phyloP scores from a whole-genome alignment of 371 early-diverging fungal genomes.

The Chytridium lagenaria region DNA sequence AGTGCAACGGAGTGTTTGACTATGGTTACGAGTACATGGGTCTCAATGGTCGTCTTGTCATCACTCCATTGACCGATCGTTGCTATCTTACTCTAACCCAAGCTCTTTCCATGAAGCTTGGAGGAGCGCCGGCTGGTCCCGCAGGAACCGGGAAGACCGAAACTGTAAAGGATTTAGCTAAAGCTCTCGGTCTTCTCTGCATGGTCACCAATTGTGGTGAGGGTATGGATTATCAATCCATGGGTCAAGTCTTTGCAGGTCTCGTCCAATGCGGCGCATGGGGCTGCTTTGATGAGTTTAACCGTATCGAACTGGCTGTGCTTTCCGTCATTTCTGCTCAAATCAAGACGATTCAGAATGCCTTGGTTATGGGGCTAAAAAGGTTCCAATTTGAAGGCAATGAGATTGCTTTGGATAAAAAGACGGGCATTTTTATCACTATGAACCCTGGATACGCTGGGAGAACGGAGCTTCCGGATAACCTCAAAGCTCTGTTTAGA shows the following conservation, averaged over 20 bases:
- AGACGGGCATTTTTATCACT: conserved; percentile 69
- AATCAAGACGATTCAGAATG: conserved; percentile 67
- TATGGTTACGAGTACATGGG: conserved; percentile 71
- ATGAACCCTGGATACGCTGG: conserved; percentile 69
- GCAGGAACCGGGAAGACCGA: conserved; percentile 68
- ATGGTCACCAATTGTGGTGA: conserved; percentile 74
- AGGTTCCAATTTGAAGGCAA: conserved; percentile 66
- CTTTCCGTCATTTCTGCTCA: conserved; percentile 68
- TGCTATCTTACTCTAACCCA: conserved; percentile 65
- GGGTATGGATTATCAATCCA: conserved; percentile 64
- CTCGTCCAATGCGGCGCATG: conserved; percentile 64
- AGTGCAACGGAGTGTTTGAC: conserved; percentile 66
- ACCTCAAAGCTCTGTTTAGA: conserved; percentile 65
- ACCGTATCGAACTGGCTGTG: conserved; percentile 63
- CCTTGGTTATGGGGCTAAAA: conserved; percentile 57
- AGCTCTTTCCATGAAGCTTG: conserved; percentile 63
- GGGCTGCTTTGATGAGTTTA: conserved; percentile 77
- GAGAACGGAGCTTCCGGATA: conserved; percentile 66
- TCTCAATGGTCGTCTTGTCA: conserved; percentile 62
- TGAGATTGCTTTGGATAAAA: conserved; percentile 60
- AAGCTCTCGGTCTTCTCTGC: conserved; percentile 62
- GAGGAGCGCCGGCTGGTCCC: conserved; percentile 65
- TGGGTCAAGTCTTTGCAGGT: conserved; percentile 67
- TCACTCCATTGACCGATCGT: conserved; percentile 64
- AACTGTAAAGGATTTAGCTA: conserved; percentile 68